Conservation (phyloP, 306 rosid genomes). For the Astragalus membranaceus region DNA sequence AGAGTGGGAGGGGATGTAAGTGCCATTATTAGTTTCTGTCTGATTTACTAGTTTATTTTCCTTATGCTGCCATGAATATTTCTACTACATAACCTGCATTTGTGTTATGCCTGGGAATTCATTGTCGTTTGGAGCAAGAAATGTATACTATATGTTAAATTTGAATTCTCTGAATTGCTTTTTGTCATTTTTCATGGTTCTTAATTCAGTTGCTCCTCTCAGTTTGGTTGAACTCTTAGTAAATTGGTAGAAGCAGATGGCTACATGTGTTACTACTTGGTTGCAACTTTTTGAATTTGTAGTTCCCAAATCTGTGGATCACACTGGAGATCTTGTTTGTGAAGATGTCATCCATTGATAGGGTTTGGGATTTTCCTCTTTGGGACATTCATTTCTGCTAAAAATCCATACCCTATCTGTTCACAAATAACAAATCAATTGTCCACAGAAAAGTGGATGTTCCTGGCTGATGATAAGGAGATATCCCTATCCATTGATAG, state of each 20-base stretch:
- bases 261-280: neutral
- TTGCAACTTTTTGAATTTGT: neutral
- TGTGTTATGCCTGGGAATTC: constrained; percentile 18
- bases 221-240: neutral
- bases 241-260: neutral
- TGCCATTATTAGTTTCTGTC: constrained; percentile 9
- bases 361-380: neutral
- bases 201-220: neutral
- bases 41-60: constrained; percentile 12
- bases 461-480: neutral
- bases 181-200: constrained; percentile 2
- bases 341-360: neutral
- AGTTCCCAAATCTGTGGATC: neutral
- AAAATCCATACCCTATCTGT: neutral
- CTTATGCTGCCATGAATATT: constrained; percentile 7
- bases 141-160: neutral
- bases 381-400: neutral
- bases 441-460: neutral
- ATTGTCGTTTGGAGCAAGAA: constrained; percentile 11
- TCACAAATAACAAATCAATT: neutral
- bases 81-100: neutral
- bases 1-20: constrained; percentile 13
- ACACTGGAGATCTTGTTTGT: neutral
- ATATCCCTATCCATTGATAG: neutral
- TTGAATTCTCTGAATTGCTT: constrained; percentile 14